Conservation (phyloP, 805 yeast genomes). For the Naumovozyma dairenensis region DNA sequence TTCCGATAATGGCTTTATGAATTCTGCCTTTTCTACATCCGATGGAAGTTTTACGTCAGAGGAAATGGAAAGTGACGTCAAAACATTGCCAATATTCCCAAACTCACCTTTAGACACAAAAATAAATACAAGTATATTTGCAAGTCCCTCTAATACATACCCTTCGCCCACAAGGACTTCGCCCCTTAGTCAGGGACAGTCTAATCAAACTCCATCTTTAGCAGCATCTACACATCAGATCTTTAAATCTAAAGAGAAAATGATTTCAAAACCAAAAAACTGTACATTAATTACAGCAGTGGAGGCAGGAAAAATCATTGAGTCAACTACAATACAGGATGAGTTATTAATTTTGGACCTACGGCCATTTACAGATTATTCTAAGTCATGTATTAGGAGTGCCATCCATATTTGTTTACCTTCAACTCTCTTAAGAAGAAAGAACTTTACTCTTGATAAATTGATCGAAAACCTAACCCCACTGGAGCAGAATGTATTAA, state of each 20-base stretch:
- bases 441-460: constrained; percentile 55
- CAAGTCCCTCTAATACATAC: too few species aligned
- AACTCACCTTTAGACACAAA: constrained; percentile 1
- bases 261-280: constrained; percentile 16
- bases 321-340: constrained; percentile 2
- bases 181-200: constrained; percentile 2
- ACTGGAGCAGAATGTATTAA: constrained; percentile 30
- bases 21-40: too few species aligned
- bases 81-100: constrained; percentile 4
- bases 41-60: background rate
- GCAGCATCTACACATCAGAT: too few species aligned
- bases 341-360: constrained; percentile 43
- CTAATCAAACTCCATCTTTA: constrained; percentile 11
- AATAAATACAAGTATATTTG: background rate
- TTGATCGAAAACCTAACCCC: constrained; percentile 52
- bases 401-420: constrained; percentile 80
- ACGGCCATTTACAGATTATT: constrained; percentile 69
- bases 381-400: constrained; percentile 43
- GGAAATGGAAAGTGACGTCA: background rate
- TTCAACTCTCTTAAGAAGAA: constrained; percentile 73
- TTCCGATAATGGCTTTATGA: background rate
- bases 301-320: constrained; percentile 13
- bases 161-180: too few species aligned
- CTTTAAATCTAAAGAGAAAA: constrained; percentile 19
- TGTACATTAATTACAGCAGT: constrained; percentile 13